phyloP scores from a whole-genome alignment of 495 filamentous ascomycete species.

The Mytilinidion resinicola region DNA sequence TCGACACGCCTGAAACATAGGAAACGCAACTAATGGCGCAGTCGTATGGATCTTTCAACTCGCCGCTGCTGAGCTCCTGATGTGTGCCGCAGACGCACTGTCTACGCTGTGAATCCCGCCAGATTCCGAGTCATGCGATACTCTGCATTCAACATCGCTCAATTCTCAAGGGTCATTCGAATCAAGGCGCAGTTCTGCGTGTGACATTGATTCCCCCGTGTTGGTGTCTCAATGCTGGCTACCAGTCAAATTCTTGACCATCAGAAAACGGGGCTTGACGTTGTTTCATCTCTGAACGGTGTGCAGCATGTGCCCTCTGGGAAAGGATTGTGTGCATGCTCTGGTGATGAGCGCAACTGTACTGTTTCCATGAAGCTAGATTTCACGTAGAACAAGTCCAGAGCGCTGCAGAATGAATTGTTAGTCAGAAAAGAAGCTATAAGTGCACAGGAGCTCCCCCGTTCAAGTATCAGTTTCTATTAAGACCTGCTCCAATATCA shows the following conservation, averaged over 20 bases:
- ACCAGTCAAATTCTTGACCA: not conserved
- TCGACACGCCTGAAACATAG: not conserved
- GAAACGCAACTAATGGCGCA: not conserved
- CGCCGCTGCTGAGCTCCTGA: not conserved
- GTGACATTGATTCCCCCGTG: too few species aligned
- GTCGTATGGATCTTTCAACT: not conserved
- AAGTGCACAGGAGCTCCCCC: not conserved
- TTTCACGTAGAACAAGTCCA: not conserved
- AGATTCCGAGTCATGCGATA: too few species aligned
- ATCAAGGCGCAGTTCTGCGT: too few species aligned
- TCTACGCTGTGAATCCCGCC: not conserved
- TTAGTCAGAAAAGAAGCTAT: not conserved
- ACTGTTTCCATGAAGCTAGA: not conserved
- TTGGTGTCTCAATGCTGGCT: too few species aligned
- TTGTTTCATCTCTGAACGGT: not conserved
- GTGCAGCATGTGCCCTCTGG: not conserved
- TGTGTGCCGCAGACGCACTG: not conserved
- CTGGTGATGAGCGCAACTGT: not conserved
- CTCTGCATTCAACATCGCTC: too few species aligned
- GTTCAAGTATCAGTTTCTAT: not conserved
- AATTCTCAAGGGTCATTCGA: too few species aligned
- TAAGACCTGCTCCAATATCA: not conserved
- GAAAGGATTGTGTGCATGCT: not conserved
- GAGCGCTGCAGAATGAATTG: not conserved
- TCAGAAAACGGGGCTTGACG: not conserved